Percentiles rank a stretch among this genome's conserved stretches.
These are phyloP conservation scores for Furcasterigmium furcatum DNA, from an alignment of 2,329 filamentous ascomycete species.

Conservation along the genomic window DNA sequence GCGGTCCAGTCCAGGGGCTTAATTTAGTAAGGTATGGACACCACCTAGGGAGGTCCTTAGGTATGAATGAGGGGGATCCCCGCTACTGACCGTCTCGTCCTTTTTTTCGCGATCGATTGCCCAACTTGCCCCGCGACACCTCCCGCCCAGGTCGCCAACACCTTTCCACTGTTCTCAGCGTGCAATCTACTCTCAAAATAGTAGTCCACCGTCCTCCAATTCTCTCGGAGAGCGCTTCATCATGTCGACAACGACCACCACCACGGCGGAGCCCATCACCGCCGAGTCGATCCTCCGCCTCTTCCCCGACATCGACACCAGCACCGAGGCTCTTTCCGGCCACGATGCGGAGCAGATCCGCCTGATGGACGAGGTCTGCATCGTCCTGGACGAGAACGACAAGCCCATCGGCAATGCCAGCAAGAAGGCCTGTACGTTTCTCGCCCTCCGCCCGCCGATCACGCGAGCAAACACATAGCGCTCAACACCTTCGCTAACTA, in stretches of 20 bases:
- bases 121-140: neutral
- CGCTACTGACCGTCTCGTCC: too few species aligned
- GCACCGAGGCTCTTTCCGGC: conserved; percentile 73
- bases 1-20: too few species aligned
- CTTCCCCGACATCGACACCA: conserved; percentile 79
- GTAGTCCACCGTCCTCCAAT: too few species aligned
- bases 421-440: conserved; percentile 85
- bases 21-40: too few species aligned
- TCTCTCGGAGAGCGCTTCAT: neutral
- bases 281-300: conserved; percentile 82
- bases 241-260: conserved; percentile 40
- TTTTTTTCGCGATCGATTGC: too few species aligned
- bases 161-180: neutral
- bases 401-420: conserved; percentile 90
- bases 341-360: conserved; percentile 98
- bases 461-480: too few species aligned
- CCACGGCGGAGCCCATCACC: conserved; percentile 63
- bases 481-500: conserved; percentile 54
- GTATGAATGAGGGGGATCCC: too few species aligned
- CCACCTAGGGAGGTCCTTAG: too few species aligned
- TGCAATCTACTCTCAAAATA: too few species aligned
- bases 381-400: conserved; percentile 91
- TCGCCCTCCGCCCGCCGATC: neutral
- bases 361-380: conserved; percentile 98
- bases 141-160: neutral